Evolutionary conservation across 2,329 filamentous ascomycete species (phyloP).

Genomic region (Beauveria sp.): DNA sequence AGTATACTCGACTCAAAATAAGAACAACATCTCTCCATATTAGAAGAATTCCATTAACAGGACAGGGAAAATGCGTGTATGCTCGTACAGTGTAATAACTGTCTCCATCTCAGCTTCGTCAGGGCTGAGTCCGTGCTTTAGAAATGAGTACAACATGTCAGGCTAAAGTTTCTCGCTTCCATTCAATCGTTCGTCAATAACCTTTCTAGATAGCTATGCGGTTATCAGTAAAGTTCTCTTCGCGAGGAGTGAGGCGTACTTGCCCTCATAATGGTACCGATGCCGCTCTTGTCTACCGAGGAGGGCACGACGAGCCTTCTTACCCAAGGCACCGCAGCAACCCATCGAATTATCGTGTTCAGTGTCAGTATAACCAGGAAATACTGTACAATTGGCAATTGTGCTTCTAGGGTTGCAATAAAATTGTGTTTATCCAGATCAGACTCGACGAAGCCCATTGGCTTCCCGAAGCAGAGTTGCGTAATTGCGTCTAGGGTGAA

Average conservation of each 20-base stretch:
- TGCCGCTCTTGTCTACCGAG: background rate
- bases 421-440: background rate
- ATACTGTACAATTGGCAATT: background rate
- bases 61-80: background rate
- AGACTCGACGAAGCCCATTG: background rate
- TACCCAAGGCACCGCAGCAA: background rate
- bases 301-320: background rate
- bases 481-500: background rate
- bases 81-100: background rate
- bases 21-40: background rate
- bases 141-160: background rate
- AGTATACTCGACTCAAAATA: background rate
- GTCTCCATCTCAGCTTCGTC: constrained; percentile 5
- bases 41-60: background rate
- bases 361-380: background rate
- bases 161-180: background rate
- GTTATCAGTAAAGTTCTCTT: background rate
- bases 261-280: background rate
- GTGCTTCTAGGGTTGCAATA: background rate
- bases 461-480: constrained; percentile 1
- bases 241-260: background rate
- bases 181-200: background rate
- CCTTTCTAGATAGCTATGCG: background rate
- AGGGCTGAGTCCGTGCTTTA: background rate
- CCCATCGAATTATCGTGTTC: background rate